phyloP scores from a whole-genome alignment of 768 basidiomycete genomes.

The Suillus sp. region DNA sequence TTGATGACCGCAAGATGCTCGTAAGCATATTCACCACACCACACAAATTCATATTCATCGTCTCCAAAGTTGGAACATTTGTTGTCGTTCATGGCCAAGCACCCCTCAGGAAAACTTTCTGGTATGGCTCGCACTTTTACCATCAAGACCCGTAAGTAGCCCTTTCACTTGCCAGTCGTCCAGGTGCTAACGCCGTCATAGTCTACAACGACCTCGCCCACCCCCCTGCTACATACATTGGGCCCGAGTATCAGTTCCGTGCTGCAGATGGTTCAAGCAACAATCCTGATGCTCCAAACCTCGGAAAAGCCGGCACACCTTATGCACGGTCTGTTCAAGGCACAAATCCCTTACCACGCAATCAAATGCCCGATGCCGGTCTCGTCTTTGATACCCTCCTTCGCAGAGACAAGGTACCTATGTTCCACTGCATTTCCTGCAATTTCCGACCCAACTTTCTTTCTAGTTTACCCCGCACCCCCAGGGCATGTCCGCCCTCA shows the following conservation, averaged over 20 bases:
- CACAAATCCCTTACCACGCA: slow-evolving; percentile 58
- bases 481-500: slow-evolving; percentile 72
- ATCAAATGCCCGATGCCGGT: slow-evolving; percentile 77
- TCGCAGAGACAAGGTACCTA: slow-evolving; percentile 61
- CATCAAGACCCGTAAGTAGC: slow-evolving; percentile 58
- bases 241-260: slow-evolving; percentile 65
- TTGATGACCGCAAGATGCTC: slow-evolving; percentile 79
- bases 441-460: slow-evolving; percentile 12
- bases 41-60: neutral
- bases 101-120: slow-evolving; percentile 50
- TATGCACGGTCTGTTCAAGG: slow-evolving; percentile 87
- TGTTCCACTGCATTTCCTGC: neutral
- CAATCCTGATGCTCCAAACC: slow-evolving; percentile 64
- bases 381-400: slow-evolving; percentile 81
- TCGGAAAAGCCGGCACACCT: slow-evolving; percentile 79
- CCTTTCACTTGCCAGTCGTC: neutral
- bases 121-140: slow-evolving; percentile 39
- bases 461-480: slow-evolving; percentile 74
- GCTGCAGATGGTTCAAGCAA: slow-evolving; percentile 78
- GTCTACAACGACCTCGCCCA: slow-evolving; percentile 85
- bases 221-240: slow-evolving; percentile 71
- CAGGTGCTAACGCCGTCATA: slow-evolving; percentile 29
- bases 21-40: slow-evolving; percentile 41
- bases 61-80: slow-evolving; percentile 66
- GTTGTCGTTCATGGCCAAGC: slow-evolving; percentile 60